Percentiles rank a stretch among this genome's conserved stretches.
Conservation (phyloP, 352 stramenopile genomes). For the Pythium insidiosum region DNA sequence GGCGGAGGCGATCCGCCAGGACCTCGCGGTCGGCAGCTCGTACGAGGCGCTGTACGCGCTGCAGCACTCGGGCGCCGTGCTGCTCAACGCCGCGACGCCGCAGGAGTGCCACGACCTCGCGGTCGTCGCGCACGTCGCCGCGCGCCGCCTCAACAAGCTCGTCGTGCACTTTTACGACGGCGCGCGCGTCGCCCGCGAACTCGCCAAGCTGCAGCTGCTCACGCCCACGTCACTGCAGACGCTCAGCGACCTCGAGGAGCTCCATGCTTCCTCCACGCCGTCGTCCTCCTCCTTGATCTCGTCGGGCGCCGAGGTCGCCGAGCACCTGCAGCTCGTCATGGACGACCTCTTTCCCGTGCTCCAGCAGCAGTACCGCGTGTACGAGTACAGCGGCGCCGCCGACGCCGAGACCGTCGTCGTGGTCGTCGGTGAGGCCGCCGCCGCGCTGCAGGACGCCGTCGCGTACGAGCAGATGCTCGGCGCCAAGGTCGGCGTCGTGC, state of each 20-base stretch:
- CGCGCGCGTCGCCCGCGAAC: slow-evolving; percentile 48
- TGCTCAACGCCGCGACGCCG: slow-evolving; percentile 58
- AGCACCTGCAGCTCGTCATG: slow-evolving; percentile 70
- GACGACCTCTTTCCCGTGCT: slow-evolving; percentile 67
- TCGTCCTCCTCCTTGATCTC: slow-evolving; percentile 3
- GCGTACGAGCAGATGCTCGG: slow-evolving; percentile 72
- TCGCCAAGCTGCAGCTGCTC: slow-evolving; percentile 48
- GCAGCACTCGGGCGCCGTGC: slow-evolving; percentile 59
- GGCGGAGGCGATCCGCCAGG: slow-evolving; percentile 41
- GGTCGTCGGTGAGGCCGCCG: slow-evolving; percentile 52
- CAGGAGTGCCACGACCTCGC: slow-evolving; percentile 78
- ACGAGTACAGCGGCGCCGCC: slow-evolving; percentile 62
- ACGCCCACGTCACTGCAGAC: slow-evolving; percentile 41
- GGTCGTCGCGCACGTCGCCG: slow-evolving; percentile 65
- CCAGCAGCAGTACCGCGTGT: slow-evolving; percentile 72
- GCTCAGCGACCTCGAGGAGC: slow-evolving; percentile 25
- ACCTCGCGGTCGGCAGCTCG: slow-evolving; percentile 46
- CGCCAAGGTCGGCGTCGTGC: slow-evolving; percentile 65
- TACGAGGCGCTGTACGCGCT: slow-evolving; percentile 61
- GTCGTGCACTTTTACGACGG: slow-evolving; percentile 81
- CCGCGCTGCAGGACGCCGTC: slow-evolving; percentile 45
- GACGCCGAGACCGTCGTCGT: slow-evolving; percentile 71
- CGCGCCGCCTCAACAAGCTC: slow-evolving; percentile 45
- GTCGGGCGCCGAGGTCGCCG: slow-evolving; percentile 21
- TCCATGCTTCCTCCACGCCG: too few relatives aligned